These are phyloP conservation scores for Odontarrhena argentea DNA, from an alignment of 345 rosid genomes.

Conservation along the genomic window DNA sequence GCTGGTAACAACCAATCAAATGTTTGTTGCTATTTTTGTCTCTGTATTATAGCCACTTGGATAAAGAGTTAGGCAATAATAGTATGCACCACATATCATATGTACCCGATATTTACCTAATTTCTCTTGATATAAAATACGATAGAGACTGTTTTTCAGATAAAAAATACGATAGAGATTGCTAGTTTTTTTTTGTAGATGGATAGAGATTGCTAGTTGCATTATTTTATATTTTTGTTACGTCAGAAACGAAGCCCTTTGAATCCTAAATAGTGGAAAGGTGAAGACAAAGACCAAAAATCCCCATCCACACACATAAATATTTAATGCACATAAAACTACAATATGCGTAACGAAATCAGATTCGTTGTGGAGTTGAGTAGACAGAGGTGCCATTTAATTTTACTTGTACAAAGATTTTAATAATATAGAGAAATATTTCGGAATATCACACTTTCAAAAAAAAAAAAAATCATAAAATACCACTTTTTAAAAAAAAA, in stretches of 20 bases:
- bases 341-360: constrained; percentile 8
- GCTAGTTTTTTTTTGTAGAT: too few species aligned
- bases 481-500: too few species aligned
- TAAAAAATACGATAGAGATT: constrained; percentile 24
- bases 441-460: too few species aligned
- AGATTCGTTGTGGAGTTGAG: constrained; percentile 28
- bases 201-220: constrained; percentile 20
- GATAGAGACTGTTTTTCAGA: constrained; percentile 11
- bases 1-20: too few species aligned
- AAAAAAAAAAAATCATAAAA: too few species aligned
- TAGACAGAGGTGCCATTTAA: constrained; percentile 20
- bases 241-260: constrained; percentile 39
- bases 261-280: constrained; percentile 41
- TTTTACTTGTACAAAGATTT: background rate
- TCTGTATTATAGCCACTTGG: constrained; percentile 20
- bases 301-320: constrained; percentile 12
- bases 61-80: constrained; percentile 33
- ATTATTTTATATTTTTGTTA: constrained; percentile 17
- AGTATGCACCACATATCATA: constrained; percentile 30
- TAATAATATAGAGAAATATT: too few species aligned
- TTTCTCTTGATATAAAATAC: background rate
- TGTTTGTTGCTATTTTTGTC: too few species aligned
- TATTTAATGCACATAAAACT: background rate
- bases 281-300: constrained; percentile 26
- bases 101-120: constrained; percentile 5